These are phyloP conservation scores for Fusarium mangiferae DNA, from an alignment of 2,329 filamentous ascomycete genomes.

Conservation along the genomic window DNA sequence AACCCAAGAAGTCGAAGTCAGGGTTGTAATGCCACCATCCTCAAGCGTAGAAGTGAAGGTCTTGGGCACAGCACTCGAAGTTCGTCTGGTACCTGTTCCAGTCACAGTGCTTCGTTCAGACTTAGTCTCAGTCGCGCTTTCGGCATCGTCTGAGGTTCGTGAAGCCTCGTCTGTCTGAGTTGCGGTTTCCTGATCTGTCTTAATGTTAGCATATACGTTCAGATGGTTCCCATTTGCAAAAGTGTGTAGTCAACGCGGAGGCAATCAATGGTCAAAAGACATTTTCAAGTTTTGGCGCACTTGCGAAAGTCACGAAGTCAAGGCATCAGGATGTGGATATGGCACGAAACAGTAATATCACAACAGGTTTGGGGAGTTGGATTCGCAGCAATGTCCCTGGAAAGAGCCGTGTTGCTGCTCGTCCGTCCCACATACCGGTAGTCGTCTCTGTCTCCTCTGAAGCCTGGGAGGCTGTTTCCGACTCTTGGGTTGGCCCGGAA, in stretches of 20 bases:
- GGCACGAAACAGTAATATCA: conserved; percentile 27
- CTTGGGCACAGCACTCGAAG: conserved; percentile 50
- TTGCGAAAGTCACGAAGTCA: conserved; percentile 29
- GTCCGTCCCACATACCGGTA: conserved; percentile 48
- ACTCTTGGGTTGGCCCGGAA: conserved; percentile 16
- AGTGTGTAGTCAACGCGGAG: conserved; percentile 18
- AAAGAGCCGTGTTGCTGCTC: conserved; percentile 15
- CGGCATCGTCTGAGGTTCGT: conserved; percentile 30
- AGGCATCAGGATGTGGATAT: conserved; percentile 12
- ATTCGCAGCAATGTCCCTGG: conserved; percentile 19
- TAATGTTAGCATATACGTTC: conserved; percentile 16
- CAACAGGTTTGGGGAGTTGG: conserved; percentile 29
- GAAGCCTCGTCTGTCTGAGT: conserved; percentile 28
- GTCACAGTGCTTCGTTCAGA: conserved; percentile 47
- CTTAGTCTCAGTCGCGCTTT: conserved; percentile 33
- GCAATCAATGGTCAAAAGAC: not conserved
- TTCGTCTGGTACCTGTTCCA: conserved; percentile 47
- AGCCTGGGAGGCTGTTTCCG: conserved; percentile 25
- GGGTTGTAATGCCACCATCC: conserved; percentile 56
- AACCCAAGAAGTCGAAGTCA: conserved; percentile 63
- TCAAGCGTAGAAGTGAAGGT: conserved; percentile 59
- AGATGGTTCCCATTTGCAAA: not conserved
- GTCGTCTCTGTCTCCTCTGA: conserved; percentile 29
- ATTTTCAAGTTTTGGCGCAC: conserved; percentile 31
- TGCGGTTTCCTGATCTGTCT: conserved; percentile 17